A percentile compares a stretch with the other conserved stretches of the same genome.
phyloP scores from a whole-genome alignment of 805 yeast genomes.

The Suhomyces sp. region DNA sequence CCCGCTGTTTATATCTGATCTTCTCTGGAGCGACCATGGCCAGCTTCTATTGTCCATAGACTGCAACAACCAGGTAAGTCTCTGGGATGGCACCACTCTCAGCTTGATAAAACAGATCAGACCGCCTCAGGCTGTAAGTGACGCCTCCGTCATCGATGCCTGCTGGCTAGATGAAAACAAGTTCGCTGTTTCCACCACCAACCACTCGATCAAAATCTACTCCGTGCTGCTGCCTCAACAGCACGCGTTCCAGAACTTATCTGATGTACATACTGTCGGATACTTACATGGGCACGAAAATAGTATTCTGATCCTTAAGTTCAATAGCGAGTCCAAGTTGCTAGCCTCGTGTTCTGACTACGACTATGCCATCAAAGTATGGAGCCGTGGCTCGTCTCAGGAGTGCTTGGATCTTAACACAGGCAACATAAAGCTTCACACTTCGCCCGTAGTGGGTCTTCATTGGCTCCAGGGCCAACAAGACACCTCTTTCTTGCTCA shows the following conservation, averaged over 20 bases:
- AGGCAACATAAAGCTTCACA: constrained; percentile 33
- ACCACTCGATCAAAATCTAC: constrained; percentile 54
- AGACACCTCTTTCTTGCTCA: constrained; percentile 29
- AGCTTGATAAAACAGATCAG: constrained; percentile 32
- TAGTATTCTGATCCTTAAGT: constrained; percentile 53
- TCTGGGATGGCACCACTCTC: constrained; percentile 61
- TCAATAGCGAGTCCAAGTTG: constrained; percentile 49
- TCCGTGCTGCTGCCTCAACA: constrained; percentile 23
- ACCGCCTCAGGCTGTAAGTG: constrained; percentile 10
- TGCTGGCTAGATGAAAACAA: constrained; percentile 72
- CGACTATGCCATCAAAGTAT: constrained; percentile 67
- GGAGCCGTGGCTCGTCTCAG: constrained; percentile 65
- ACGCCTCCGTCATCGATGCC: constrained; percentile 41
- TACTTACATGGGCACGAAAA: constrained; percentile 59
- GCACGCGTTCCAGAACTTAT: constrained; percentile 1
- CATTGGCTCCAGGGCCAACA: constrained; percentile 49
- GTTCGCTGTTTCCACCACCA: constrained; percentile 67
- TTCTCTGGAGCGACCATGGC: constrained; percentile 62
- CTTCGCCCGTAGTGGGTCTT: constrained; percentile 54
- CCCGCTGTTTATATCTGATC: constrained; percentile 44
- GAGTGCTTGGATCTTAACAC: constrained; percentile 39
- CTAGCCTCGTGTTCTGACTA: constrained; percentile 71
- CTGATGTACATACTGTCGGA: constrained; percentile 27
- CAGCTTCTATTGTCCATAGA: constrained; percentile 60
- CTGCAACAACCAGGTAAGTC: constrained; percentile 32